Base-by-base conservation (phyloP, 148 eudicot genomes). In the Dianthus caryophyllus region DNA sequence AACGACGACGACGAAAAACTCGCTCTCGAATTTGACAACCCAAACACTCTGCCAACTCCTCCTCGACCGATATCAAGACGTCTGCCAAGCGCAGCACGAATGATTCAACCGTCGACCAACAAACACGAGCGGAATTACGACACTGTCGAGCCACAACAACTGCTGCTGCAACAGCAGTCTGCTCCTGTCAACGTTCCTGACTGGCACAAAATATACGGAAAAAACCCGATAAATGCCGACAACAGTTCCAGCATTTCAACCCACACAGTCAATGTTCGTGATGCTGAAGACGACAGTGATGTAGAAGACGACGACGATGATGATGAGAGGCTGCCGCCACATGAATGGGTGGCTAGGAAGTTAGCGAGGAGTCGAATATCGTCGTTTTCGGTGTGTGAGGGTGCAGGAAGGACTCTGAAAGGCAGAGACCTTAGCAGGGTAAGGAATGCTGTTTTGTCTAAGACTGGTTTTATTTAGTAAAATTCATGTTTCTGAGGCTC, bases 371-470 rank as follows among this genome's bases (percentile, higher is more conserved):
- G 55, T 51, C 78, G 70, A 59, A 73, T 61, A 38, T 75, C 81
- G 4, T 79, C 91, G 29, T 84, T 81, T 59, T 89, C 96, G 11
- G 91, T 89, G 9, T 84, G 91, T 79, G 91, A 89, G 77, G 91
- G 96, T 44, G 86, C 73, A 66, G 96, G 87, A 64, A 86, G 89
- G 71, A 86, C 91, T 25, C 87, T 84, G 20, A 89, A 89, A 65
- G 96, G 96, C 41, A 86, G 89, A 67, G 96, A 89, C 76, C 87
- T 84, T 6, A 82, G 85, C 27, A 72, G 85, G 83, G 84, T 84
- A 22, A 89, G 96, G 71, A 70, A 89, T 81, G 88, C 84, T 57
- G 79, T 89, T 21, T 73, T 84, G 67, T 79, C 80, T 15, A 84
- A 53, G 78, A 89, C 79, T 41, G 79, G 79, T 29, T 76, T 76